Conservation (phyloP, 1,139 yeast genomes). For the Meyerozyma athensensis region DNA sequence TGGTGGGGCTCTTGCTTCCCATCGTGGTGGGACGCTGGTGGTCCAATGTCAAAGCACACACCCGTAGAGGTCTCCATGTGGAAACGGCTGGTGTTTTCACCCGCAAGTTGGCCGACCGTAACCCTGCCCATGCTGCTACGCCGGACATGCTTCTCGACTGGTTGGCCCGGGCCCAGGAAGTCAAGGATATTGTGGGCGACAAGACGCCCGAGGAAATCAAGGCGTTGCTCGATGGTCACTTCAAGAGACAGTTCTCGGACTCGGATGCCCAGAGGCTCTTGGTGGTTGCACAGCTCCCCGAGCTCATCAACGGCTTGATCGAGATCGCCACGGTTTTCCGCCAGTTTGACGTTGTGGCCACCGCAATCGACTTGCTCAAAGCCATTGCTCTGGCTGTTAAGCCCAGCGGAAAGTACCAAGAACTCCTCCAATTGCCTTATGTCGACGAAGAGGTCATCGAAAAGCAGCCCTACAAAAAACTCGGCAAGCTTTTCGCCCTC, state of each 20-base stretch:
- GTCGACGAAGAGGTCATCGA: constrained; percentile 46
- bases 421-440: constrained; percentile 76
- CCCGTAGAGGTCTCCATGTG: constrained; percentile 79
- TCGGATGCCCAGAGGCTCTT: constrained; percentile 40
- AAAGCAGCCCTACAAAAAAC: constrained; percentile 45
- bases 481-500: constrained; percentile 64
- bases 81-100: constrained; percentile 74
- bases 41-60: constrained; percentile 74
- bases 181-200: constrained; percentile 34
- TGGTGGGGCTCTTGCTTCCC: constrained; percentile 79
- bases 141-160: constrained; percentile 56
- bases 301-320: constrained; percentile 64
- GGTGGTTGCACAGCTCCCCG: constrained; percentile 61
- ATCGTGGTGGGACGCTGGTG: constrained; percentile 84
- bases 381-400: constrained; percentile 77
- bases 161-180: constrained; percentile 64
- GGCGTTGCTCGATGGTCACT: constrained; percentile 50
- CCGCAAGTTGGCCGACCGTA: constrained; percentile 61
- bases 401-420: constrained; percentile 50
- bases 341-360: constrained; percentile 57
- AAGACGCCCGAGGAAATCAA: constrained; percentile 45
- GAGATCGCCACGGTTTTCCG: constrained; percentile 82
- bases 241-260: constrained; percentile 34
- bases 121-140: constrained; percentile 70
- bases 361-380: constrained; percentile 66